Evolutionary conservation across 73 alveolate species (phyloP).

Genomic region (Stentor roeselii): DNA sequence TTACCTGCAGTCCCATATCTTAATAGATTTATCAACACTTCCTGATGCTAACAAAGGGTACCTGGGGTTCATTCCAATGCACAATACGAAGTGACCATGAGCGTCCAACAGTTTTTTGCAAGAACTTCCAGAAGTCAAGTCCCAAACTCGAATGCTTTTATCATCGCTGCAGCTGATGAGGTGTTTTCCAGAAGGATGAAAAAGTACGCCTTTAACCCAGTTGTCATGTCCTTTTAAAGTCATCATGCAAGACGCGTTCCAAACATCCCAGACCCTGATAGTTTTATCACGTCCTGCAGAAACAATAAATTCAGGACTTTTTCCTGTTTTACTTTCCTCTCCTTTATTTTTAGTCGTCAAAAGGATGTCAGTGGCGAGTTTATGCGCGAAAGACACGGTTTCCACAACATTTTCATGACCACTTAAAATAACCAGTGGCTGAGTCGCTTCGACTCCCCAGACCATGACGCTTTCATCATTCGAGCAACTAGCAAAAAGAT

Average conservation of each 20-base stretch:
- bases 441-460: constrained; percentile 47
- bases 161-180: constrained; percentile 65
- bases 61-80: constrained; percentile 34
- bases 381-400: constrained; percentile 47
- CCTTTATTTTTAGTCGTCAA: constrained; percentile 32
- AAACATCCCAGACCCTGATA: constrained; percentile 82
- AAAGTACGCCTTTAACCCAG: constrained; percentile 85
- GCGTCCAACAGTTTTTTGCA: too few relatives aligned
- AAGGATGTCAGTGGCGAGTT: constrained; percentile 42
- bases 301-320: constrained; percentile 60
- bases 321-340: constrained; percentile 28
- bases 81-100: constrained; percentile 39
- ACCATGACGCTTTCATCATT: too few relatives aligned
- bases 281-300: constrained; percentile 83
- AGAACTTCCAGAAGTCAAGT: too few relatives aligned
- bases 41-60: constrained; percentile 40
- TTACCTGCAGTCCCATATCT: constrained; percentile 37
- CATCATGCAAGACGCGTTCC: constrained; percentile 54
- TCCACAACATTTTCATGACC: constrained; percentile 74
- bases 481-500: constrained; percentile 72
- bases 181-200: constrained; percentile 67
- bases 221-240: constrained; percentile 90
- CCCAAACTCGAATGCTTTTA: constrained; percentile 69
- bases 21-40: constrained; percentile 37
- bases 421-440: constrained; percentile 40